Evolutionary conservation across 2,329 filamentous ascomycete genomes (phyloP), one percentile per base, ranked within the genome.

Genomic region (Ambrosiella cleistominuta): DNA sequence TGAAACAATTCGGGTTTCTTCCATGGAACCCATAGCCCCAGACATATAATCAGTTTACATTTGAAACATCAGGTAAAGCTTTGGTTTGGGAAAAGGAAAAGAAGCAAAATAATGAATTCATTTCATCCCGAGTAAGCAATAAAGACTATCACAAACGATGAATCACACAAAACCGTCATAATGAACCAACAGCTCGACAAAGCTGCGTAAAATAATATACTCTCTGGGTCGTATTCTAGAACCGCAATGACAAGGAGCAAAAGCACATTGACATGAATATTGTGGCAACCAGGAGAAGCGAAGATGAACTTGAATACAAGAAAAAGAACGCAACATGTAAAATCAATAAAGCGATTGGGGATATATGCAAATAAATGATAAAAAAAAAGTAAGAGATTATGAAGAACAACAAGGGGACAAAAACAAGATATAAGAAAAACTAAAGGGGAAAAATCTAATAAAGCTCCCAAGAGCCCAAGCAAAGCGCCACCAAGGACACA

Each of bases 331-430:
- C 38, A 36, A 35, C 6, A 39, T 54, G 9, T 13, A 47, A 42
- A 54, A 54, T 7, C 13, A 27, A 54, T 27, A 38, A 38, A 39
- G 37, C 27, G 36, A 44, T 36, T 35, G 38, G 54, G 39, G 39
- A 38, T 58, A 54, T 54, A 58, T 58, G 56, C 56, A 58, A 13
- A 47, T 35, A 47, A 19, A 7, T 27, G 4, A 5, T 27, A 27
- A 27, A 3, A 27, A 27, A 27, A 27, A 3, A 27, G 27, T 3
- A 27, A 27, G 2, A 3, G 27, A 2, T 19, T 27, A 27, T 27
- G 27, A 3, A 27, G 27, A 5, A 27, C 27, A 27, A 27, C 27
- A 27, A 27, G 27, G 27, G 27, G 27, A 27, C 27, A 27, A 27
- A 19, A 27, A 27, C 27, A 27, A 27, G 27, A 27, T 27, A 27